These are phyloP conservation scores for Physcomitrellopsis africana DNA, from an alignment of 225 moss, liverwort and hornwort genomes.

Conservation along the genomic window DNA sequence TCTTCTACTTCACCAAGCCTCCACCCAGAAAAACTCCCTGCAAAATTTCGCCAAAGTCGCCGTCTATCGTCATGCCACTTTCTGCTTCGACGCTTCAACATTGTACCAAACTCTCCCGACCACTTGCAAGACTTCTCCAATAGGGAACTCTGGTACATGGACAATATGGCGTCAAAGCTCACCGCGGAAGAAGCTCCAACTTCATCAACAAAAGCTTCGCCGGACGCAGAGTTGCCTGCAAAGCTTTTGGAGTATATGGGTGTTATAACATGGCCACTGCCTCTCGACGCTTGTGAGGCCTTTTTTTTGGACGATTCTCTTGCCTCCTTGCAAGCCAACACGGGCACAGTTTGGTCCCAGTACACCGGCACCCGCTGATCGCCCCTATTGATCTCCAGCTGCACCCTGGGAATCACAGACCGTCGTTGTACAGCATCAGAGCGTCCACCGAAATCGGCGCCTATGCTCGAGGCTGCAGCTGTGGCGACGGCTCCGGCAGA, in stretches of 20 bases:
- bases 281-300: conserved; percentile 6
- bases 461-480: background rate
- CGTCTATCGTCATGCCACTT: conserved; percentile 9
- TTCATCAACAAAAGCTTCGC: background rate
- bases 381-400: conserved; percentile 7
- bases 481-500: no score
- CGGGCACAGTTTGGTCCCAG: conserved; percentile 45
- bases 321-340: conserved; percentile 13
- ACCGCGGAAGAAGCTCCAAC: conserved; percentile 18
- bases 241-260: conserved; percentile 3
- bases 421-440: background rate
- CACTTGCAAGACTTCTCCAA: conserved; percentile 23
- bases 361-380: conserved; percentile 50
- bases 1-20: background rate
- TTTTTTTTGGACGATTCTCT: conserved; percentile 13
- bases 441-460: background rate
- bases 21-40: background rate
- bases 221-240: background rate
- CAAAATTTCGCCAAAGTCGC: conserved; percentile 28
- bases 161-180: conserved; percentile 42
- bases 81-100: conserved; percentile 29
- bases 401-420: conserved; percentile 31
- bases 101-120: conserved; percentile 12
- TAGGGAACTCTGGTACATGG: conserved; percentile 37
- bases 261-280: background rate